phyloP scores from a whole-genome alignment of 345 rosid species.

The Balakata baccata region DNA sequence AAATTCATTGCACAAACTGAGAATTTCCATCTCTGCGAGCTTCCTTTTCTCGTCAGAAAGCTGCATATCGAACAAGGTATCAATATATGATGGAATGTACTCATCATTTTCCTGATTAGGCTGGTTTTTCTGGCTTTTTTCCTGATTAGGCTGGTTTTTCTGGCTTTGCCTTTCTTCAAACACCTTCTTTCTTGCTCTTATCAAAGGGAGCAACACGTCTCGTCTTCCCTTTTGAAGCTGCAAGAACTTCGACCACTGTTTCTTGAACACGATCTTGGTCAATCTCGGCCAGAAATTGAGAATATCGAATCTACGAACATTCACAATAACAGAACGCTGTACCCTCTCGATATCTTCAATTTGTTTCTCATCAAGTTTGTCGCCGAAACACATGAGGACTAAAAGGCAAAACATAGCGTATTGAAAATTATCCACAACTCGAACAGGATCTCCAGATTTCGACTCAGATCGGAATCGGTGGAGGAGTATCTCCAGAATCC shows the following conservation, averaged over 20 bases:
- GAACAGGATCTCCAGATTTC: slow-evolving; percentile 14
- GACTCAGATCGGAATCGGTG: slow-evolving; percentile 4
- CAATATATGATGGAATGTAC: slow-evolving; percentile 3
- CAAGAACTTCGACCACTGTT: slow-evolving; percentile 17
- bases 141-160: too few relatives aligned
- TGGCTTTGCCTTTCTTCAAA: background rate
- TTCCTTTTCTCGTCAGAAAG: slow-evolving; percentile 24
- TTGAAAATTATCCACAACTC: slow-evolving; percentile 1
- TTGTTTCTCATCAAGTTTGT: slow-evolving; percentile 16
- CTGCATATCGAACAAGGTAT: slow-evolving; percentile 18
- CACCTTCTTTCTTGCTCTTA: slow-evolving; percentile 10
- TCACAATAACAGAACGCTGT: background rate
- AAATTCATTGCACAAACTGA: slow-evolving; percentile 15
- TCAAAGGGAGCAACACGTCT: slow-evolving; percentile 15
- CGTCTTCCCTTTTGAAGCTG: background rate
- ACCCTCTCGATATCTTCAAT: slow-evolving; percentile 13
- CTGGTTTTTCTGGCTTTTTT: too few relatives aligned
- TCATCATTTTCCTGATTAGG: background rate
- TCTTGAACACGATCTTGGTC: slow-evolving; percentile 9
- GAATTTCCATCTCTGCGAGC: slow-evolving; percentile 7
- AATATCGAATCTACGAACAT: background rate
- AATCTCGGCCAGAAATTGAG: slow-evolving; percentile 13
- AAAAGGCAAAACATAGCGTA: slow-evolving; percentile 20
- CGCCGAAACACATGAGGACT: slow-evolving; percentile 23
- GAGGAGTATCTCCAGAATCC: slow-evolving; percentile 10